Conservation (phyloP, 768 basidiomycete genomes). For the Thelephora ganbajun region DNA sequence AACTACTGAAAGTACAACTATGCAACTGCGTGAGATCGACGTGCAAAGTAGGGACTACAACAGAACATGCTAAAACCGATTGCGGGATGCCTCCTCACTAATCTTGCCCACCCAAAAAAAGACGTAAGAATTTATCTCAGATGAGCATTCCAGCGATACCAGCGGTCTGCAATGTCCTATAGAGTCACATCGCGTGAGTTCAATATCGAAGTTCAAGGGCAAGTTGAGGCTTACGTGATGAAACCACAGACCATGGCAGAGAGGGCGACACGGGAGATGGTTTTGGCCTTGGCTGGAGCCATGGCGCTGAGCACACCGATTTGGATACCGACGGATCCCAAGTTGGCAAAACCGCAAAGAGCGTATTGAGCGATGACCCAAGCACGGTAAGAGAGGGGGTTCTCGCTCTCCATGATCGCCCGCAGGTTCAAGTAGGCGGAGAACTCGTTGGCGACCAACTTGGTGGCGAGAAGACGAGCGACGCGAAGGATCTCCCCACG, state of each 20-base stretch:
- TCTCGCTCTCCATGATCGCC: conserved; percentile 25
- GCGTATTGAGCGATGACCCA: conserved; percentile 79
- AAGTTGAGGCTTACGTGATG: conserved; percentile 25
- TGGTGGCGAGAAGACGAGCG: conserved; percentile 70
- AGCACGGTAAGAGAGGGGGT: conserved; percentile 50
- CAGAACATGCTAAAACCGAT: no score
- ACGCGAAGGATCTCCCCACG: conserved; percentile 71
- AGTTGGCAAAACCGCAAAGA: conserved; percentile 85
- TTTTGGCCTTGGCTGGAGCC: conserved; percentile 52
- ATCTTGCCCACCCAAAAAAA: no score
- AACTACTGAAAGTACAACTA: no score
- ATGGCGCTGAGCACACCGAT: conserved; percentile 61
- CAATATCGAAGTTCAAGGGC: background rate
- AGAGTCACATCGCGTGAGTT: background rate
- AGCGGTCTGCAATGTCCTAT: conserved; percentile 16
- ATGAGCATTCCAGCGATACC: conserved; percentile 16
- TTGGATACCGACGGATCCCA: conserved; percentile 78
- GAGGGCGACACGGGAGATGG: conserved; percentile 54
- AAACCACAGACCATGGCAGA: conserved; percentile 66
- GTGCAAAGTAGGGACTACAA: no score
- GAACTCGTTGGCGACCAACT: conserved; percentile 82
- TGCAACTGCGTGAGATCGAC: no score
- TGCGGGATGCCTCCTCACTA: no score
- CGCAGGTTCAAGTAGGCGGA: conserved; percentile 55
- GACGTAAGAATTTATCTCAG: background rate